Evolutionary conservation across 306 rosid genomes (phyloP).

Genomic region (Gynostemma pentaphyllum): DNA sequence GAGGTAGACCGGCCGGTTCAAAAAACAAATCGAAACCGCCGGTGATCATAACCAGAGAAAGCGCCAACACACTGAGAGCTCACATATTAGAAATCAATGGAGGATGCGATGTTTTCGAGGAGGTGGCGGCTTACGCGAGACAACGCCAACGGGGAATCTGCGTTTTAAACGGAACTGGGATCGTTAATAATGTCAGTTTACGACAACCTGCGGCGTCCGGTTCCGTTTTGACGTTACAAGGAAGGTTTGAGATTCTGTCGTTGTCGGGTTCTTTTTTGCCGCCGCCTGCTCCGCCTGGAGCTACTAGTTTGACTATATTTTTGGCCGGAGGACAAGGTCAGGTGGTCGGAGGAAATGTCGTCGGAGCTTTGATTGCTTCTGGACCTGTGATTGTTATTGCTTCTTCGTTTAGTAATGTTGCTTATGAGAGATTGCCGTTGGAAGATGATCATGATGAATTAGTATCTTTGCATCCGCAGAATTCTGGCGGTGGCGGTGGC

Average conservation of each 20-base stretch:
- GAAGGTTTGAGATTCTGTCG: conserved; percentile 15
- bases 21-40: conserved; percentile 12
- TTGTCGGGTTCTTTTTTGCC: conserved; percentile 12
- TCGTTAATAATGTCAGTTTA: conserved; percentile 12
- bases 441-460: conserved; percentile 13
- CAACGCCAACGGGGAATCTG: conserved; percentile 16
- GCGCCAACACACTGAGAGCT: conserved; percentile 13
- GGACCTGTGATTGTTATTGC: conserved; percentile 16
- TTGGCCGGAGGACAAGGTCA: conserved; percentile 17
- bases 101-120: conserved; percentile 10
- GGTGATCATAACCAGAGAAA: conserved; percentile 11
- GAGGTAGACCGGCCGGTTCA: conserved; percentile 16
- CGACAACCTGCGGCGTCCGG: conserved; percentile 9
- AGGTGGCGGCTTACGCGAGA: neutral
- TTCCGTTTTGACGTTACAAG: conserved; percentile 4
- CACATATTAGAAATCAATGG: conserved; percentile 8
- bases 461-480: neutral
- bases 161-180: conserved; percentile 12
- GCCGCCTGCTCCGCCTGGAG: conserved; percentile 14
- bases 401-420: conserved; percentile 13
- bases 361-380: conserved; percentile 16
- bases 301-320: conserved; percentile 13
- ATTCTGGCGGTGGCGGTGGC: neutral
- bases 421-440: conserved; percentile 14
- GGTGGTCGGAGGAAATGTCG: conserved; percentile 15